A percentile compares a stretch with the other conserved stretches of the same genome.
Evolutionary conservation across 108 stramenopile genomes (phyloP).

Genomic region (Cyclostephanos tholiformis): DNA sequence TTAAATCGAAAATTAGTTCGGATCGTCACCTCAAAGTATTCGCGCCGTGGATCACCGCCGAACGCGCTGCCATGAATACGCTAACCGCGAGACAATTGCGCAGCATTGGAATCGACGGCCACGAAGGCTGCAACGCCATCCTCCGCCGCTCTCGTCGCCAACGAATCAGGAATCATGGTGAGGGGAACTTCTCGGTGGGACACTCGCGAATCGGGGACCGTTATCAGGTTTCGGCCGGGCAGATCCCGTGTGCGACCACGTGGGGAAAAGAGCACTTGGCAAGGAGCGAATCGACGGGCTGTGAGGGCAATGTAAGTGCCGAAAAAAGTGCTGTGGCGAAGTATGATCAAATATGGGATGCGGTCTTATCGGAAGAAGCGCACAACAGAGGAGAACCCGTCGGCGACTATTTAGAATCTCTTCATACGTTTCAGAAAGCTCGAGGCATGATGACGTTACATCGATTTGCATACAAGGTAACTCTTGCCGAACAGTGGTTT

Average conservation of each 20-base stretch:
- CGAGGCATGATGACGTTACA: constrained; percentile 57
- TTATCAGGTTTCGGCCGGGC: constrained; percentile 34
- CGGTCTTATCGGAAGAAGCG: constrained; percentile 42
- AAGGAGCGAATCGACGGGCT: neutral
- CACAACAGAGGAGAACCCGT: constrained; percentile 47
- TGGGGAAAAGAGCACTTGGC: constrained; percentile 21
- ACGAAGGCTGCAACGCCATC: constrained; percentile 13
- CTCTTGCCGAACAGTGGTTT: constrained; percentile 29
- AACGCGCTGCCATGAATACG: constrained; percentile 23
- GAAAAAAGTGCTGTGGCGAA: neutral
- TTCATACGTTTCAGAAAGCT: constrained; percentile 40
- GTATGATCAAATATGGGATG: constrained; percentile 64
- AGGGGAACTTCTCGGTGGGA: constrained; percentile 28
- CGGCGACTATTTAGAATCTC: constrained; percentile 49
- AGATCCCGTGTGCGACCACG: constrained; percentile 30
- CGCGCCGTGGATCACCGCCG: constrained; percentile 43
- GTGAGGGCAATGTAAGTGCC: neutral
- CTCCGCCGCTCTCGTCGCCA: constrained; percentile 30
- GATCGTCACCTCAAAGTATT: constrained; percentile 26
- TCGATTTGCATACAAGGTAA: constrained; percentile 49
- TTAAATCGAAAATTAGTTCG: constrained; percentile 2
- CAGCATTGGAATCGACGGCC: constrained; percentile 30
- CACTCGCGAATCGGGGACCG: constrained; percentile 35
- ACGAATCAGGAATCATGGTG: constrained; percentile 28
- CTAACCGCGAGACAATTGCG: constrained; percentile 31